Evolutionary conservation across 441 rosid species (phyloP).

Genomic region (Metrosideros polymorpha): DNA sequence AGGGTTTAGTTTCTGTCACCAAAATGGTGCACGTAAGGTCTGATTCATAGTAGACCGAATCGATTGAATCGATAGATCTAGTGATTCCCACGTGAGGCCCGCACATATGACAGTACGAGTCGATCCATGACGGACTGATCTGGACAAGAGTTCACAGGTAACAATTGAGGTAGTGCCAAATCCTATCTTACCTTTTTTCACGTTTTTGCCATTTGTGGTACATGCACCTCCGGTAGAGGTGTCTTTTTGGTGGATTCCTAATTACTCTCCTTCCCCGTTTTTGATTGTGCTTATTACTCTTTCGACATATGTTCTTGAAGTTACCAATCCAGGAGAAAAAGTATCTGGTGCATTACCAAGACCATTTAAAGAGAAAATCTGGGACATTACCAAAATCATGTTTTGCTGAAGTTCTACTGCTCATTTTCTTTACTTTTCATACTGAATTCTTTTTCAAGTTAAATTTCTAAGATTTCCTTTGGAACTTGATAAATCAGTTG

Average conservation of each 20-base stretch:
- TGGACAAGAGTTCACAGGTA: neutral
- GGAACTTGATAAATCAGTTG: neutral
- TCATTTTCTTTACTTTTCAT: neutral
- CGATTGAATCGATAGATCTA: neutral
- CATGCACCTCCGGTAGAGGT: neutral
- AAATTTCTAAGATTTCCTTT: neutral
- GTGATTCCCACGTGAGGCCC: neutral
- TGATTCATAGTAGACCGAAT: neutral
- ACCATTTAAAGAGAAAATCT: neutral
- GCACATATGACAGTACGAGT: neutral
- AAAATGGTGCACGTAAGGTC: neutral
- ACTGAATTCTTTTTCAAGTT: neutral
- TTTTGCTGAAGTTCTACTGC: neutral
- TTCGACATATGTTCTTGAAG: neutral
- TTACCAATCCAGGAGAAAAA: neutral
- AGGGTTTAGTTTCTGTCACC: neutral
- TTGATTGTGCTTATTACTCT: neutral
- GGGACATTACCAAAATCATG: neutral
- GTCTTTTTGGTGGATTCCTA: neutral
- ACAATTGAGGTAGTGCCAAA: neutral
- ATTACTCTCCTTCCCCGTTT: neutral
- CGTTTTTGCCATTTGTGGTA: neutral
- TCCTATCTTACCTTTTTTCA: neutral
- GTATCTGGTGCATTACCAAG: neutral
- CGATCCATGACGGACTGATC: neutral